Evolutionary conservation across 768 basidiomycete genomes (phyloP), one percentile per base, ranked within the genome.

Genomic region (Hemileccinum impolitum): DNA sequence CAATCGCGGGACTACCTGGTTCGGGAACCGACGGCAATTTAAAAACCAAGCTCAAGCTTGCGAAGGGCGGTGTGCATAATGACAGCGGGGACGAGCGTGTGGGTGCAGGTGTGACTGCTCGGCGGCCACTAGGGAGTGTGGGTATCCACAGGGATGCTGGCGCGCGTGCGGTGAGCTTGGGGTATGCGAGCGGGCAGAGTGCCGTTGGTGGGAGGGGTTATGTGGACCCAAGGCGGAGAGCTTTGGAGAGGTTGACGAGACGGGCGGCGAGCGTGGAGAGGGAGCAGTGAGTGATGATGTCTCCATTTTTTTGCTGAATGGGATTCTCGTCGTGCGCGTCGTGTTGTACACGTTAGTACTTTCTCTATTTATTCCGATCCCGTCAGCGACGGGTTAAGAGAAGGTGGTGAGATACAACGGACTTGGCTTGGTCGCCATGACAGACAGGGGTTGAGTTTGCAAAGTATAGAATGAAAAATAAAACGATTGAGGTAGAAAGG

Each of bases 1-100:
- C 85, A 12, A 63, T 89, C 10, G 79, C 80, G 5, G 85, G 85
- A 0, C 67, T 82, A 1, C 62, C 65, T 6, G 62, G 66, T n/a
- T 56, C 55, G 21, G 25, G 58, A 0, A n/a, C 35, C 5, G 45
- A 50, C 10, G 14, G 30, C 11, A 48, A 17, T 8, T 10, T 12
- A 4, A 37, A 31, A 14, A 12, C 14, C 28, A 50, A 48, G 15
- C 6, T 14, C 15, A 47, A 46, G 18, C 15, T 19, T 4, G 25
- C 15, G 1, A 45, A 35, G 31, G 45, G 44, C 9, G 42, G 17
- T 11, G 18, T 10, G 11, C 17, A 21, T 12, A 28, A 38, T 1
- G 54, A 55, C 4, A 50, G 50, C 19, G 56, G 54, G 5, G 17
- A 42, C 18, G 61, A 58, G 21, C 39, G 19, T 14, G 39, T n/a